Conservation (phyloP, 2,329 filamentous ascomycete genomes). For the Cadophora sp. region DNA sequence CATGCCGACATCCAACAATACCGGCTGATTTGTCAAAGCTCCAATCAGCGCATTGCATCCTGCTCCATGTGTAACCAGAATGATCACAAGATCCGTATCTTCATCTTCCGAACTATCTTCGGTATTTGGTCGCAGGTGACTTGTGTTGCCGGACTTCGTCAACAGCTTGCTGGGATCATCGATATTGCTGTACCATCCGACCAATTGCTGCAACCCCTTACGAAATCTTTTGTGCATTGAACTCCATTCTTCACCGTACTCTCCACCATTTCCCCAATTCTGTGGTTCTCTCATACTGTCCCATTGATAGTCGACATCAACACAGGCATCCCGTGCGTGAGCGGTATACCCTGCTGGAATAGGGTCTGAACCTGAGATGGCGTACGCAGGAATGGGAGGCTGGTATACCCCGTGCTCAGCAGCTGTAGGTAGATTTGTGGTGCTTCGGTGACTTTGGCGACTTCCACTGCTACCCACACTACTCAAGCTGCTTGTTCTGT, state of each 20-base stretch:
- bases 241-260: slow-evolving; percentile 93
- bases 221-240: slow-evolving; percentile 92
- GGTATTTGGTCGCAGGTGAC: slow-evolving; percentile 44
- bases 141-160: slow-evolving; percentile 50
- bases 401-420: slow-evolving; percentile 62
- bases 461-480: slow-evolving; percentile 41
- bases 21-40: slow-evolving; percentile 88
- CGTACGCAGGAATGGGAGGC: slow-evolving; percentile 81
- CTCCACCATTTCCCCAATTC: slow-evolving; percentile 86
- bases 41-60: slow-evolving; percentile 96
- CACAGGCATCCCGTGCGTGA: slow-evolving; percentile 87
- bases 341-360: slow-evolving; percentile 90
- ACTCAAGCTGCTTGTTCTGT: slow-evolving; percentile 45
- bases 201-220: slow-evolving; percentile 76
- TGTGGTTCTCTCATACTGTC: slow-evolving; percentile 83
- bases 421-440: slow-evolving; percentile 22
- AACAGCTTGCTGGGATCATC: slow-evolving; percentile 59
- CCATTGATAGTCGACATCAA: slow-evolving; percentile 93
- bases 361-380: slow-evolving; percentile 77
- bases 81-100: slow-evolving; percentile 76
- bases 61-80: slow-evolving; percentile 92
- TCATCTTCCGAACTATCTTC: slow-evolving; percentile 60
- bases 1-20: slow-evolving; percentile 87
- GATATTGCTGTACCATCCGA: slow-evolving; percentile 79
- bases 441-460: slow-evolving; percentile 30